Evolutionary conservation across 352 stramenopile species (phyloP), one percentile per base, ranked within the genome.

Genomic region (Phytophthora citricola): DNA sequence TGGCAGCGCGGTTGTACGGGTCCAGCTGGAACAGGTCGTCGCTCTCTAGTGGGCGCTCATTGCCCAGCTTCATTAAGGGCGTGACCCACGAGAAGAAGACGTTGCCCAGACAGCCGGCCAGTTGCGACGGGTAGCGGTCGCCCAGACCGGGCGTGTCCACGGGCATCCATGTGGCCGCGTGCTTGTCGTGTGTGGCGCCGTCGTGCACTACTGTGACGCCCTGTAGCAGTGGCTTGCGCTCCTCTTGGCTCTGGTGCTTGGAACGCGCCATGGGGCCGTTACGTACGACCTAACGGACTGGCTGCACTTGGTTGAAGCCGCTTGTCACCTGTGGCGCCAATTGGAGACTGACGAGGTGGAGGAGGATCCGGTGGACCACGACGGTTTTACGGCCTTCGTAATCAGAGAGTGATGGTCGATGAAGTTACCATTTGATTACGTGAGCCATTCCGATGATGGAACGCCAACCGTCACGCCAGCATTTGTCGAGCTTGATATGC

Each of bases 31-130:
- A 94, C 50, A 98, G 75, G 58, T 98, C 92, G 34, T 89, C 79
- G 54, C 75, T 71, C 64, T 97, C 75, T 1, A 98, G 71, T 43
- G 89, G 83, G 1, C 87, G 80, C 53, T 86, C 71, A 67, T 89
- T 93, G 45, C 90, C 90, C 26, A 95, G 71, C 58, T 89, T 72
- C 83, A 97, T 93, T 47, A 97, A 59, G 53, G 87, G 87, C 38
- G 84, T 94, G 54, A 97, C 68, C 91, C 91, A 97, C 66, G 83
- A 82, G 74, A 97, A 97, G 59, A 94, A 83, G 32, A 93, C 62
- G n/a, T 76, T 64, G 22, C 79, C 82, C 31, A 79, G 69, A 50
- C 83, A 94, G 20, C 66, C 59, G 1, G 70, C 57, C 51, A 82
- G 43, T 65, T 93, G 79, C 56, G 80, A 80, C 58, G 83, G 83